Evolutionary conservation across 805 yeast genomes (phyloP).

Genomic region (Suhomyces sp.): DNA sequence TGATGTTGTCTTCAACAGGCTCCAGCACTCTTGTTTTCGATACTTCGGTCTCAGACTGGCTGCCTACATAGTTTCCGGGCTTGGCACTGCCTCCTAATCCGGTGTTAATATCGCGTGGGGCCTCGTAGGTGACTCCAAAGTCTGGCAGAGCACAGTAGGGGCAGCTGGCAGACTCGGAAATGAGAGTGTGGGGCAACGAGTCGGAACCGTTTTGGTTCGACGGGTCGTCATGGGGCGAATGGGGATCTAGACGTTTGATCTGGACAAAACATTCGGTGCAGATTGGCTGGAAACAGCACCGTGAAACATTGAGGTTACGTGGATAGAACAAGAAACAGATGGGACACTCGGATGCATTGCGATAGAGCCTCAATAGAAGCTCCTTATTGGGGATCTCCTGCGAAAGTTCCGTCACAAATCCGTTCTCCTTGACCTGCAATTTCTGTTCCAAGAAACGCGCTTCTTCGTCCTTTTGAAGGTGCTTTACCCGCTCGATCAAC

Average conservation of each 20-base stretch:
- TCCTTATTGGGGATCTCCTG: slow-evolving; percentile 39
- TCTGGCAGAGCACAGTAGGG: slow-evolving; percentile 90
- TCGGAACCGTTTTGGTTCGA: slow-evolving; percentile 6
- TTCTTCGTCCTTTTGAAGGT: slow-evolving; percentile 34
- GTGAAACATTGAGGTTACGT: slow-evolving; percentile 65
- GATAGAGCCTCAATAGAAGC: slow-evolving; percentile 59
- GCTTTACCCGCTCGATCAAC: slow-evolving; percentile 29
- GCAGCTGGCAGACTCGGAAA: slow-evolving; percentile 85
- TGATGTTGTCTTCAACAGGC: slow-evolving; percentile 16
- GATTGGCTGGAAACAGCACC: slow-evolving; percentile 91
- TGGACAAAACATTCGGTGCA: slow-evolving; percentile 97
- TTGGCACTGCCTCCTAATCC: slow-evolving; percentile 56
- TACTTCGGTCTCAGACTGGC: slow-evolving; percentile 6
- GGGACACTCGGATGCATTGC: slow-evolving; percentile 80
- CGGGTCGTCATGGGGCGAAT: slow-evolving; percentile 77
- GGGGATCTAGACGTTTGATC: slow-evolving; percentile 87
- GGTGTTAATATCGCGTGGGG: slow-evolving; percentile 50
- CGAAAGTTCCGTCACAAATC: slow-evolving; percentile 7
- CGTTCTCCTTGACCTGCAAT: slow-evolving; percentile 1
- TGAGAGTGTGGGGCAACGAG: slow-evolving; percentile 54
- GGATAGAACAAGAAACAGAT: slow-evolving; percentile 91
- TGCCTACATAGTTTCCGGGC: slow-evolving; percentile 41
- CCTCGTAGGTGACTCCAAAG: slow-evolving; percentile 80
- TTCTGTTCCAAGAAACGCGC: slow-evolving; percentile 29
- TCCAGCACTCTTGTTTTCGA: neutral